Base-by-base conservation (phyloP, 1,139 yeast genomes). In the Suhomyces wounanorum region DNA sequence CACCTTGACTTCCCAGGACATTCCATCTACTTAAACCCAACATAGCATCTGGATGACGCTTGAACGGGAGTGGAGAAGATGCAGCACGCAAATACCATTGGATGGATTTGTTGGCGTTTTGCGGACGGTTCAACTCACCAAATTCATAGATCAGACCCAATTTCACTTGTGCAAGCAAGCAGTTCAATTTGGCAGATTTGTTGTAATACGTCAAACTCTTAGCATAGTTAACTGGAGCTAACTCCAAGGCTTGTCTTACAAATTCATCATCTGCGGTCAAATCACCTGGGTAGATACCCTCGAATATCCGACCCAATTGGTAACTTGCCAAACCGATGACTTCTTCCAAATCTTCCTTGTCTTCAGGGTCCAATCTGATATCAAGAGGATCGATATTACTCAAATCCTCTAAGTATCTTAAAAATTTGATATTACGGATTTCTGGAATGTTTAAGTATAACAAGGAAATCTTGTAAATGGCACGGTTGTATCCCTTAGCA, bases 21-120 rank as follows among this genome's bases (percentile, higher is more conserved):
- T 87, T 89, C 98, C 99, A 94, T 43, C 97, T 92, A 54, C 91
- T 83, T 51, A 94, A 75, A 0, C 97, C 96, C 62, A 92, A 75
- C 78, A 92, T 92, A 8, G 96, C 94, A 61, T 89, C 89, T 0
- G 95, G 85, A 62, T 90, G 94, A 43, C 92, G 88, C 50, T 77
- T 78, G 56, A 79, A 73, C 25, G 70, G 65, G 39, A 75, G 62
- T 14, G 78, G 77, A n/a, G 78, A 72, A 14, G 71, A 78, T 0
- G 96, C 91, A 1, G 96, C 94, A 58, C 85, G 82, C 52, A 87
- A 77, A 69, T 89, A 94, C 97, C 98, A 94, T 45, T 91, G 94
- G 51, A 94, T 83, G 5, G 96, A 86, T 61, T 87, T 84, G 59
- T 78, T 78, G 14, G 96, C 82, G 62, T 89, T 89, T 18, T 80